Evolutionary conservation across 495 filamentous ascomycete species (phyloP).

Genomic region (Tuber aestivum): DNA sequence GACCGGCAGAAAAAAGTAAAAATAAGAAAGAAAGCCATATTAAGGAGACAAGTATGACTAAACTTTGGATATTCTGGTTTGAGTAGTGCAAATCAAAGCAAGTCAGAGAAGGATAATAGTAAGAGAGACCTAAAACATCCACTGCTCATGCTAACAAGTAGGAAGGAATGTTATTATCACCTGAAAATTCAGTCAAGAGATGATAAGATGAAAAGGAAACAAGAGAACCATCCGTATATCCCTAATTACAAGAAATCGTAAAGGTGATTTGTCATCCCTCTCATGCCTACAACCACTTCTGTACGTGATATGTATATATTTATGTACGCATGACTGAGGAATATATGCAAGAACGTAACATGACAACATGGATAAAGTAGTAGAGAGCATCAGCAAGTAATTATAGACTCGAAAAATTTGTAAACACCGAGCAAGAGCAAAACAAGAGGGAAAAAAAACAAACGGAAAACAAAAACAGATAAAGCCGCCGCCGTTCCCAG

Average conservation of each 20-base stretch:
- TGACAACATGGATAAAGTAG: neutral
- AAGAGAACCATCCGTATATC: neutral
- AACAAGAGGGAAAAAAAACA: neutral
- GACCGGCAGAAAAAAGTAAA: neutral
- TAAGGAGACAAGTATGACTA: neutral
- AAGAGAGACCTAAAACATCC: neutral
- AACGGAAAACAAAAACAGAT: too few relatives aligned
- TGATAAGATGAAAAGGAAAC: neutral
- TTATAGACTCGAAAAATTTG: neutral
- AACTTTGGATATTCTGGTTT: neutral
- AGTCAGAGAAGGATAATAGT: neutral
- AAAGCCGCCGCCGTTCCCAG: neutral
- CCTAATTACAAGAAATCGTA: neutral
- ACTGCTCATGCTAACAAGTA: neutral
- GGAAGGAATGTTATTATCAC: neutral
- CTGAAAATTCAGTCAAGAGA: neutral
- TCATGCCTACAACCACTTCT: neutral
- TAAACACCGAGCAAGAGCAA: neutral
- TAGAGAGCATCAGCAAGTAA: neutral
- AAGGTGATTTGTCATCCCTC: neutral
- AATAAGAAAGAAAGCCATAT: neutral
- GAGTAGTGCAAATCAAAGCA: neutral
- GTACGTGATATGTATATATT: neutral
- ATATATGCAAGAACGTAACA: constrained; percentile 3
- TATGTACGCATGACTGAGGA: neutral